Base-by-base conservation (phyloP, 169 alveolate species). In the Plasmodium fragile region DNA sequence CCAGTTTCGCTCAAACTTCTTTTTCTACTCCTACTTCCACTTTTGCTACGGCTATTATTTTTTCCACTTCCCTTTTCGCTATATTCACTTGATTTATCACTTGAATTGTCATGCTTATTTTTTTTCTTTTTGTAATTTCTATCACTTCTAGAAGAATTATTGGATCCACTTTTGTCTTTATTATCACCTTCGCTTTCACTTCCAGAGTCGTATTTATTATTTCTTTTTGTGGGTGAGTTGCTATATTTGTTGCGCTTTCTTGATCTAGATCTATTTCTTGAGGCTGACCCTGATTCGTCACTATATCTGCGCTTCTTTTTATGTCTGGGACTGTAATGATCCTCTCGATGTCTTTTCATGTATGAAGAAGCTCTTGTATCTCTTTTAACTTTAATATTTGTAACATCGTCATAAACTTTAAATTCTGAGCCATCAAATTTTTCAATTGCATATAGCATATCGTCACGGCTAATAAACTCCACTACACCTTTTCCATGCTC, bases 391-490 rank as follows among this genome's bases (percentile, higher is more conserved):
- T 94, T 94, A 53, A 94, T 83, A 43, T 83, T 79, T 81, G 96
- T 92, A 49, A 80, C 92, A 82, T 79, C 90, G 41, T 72, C 96
- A 83, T 53, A 70, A 39, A 95, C 96, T 36, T 82, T 79, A 78
- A 96, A 94, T 72, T 96, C 97, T 16, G 97, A 79, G 36, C 96
- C 96, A 87, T 96, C 97, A 53, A 95, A 92, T 59, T 95, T 91
- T 73, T 94, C 94, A 22, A 96, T 80, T 13, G 97, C 97, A 65
- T 95, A 93, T 83, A 89, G 55, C 97, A 96, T 95, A 70, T 95
- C 97, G 32, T 95, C 95, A 65, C 82, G 73, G 55, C 90, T 83
- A 39, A 94, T 77, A 84, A 71, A 96, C 65, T 96, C 97, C 69
- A 96, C 97, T 53, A 87, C 81, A 79, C 97, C 97, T 77, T 92